A percentile compares a stretch with the other conserved stretches of the same genome.
phyloP scores from a whole-genome alignment of 495 filamentous ascomycete species.

The Trichoderma erinaceum region DNA sequence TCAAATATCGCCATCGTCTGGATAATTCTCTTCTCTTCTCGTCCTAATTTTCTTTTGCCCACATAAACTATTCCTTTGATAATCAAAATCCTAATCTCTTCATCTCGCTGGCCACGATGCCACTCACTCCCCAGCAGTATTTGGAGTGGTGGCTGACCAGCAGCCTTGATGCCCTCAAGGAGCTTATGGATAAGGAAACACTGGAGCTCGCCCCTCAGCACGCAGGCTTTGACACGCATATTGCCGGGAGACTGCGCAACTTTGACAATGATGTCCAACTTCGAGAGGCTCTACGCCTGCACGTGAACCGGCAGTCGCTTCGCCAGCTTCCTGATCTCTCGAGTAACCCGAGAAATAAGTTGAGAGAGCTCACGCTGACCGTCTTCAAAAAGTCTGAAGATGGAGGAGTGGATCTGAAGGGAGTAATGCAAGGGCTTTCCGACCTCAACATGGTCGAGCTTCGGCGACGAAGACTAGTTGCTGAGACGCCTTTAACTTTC shows the following conservation, averaged over 20 bases:
- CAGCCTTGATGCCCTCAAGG: background rate
- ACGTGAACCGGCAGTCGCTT: background rate
- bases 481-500: background rate
- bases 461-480: slow-evolving; percentile 8
- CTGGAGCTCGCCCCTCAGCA: background rate
- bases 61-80: background rate
- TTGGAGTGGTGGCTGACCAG: slow-evolving; percentile 14
- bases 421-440: background rate
- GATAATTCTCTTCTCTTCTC: background rate
- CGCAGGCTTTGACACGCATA: background rate
- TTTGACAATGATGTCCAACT: slow-evolving; percentile 11
- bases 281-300: background rate
- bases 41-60: background rate
- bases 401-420: background rate
- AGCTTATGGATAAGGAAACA: background rate
- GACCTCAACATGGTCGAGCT: slow-evolving; percentile 7
- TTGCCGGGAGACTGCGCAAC: background rate
- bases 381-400: slow-evolving; percentile 12
- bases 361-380: background rate
- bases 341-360: background rate
- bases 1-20: background rate
- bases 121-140: slow-evolving; percentile 1
- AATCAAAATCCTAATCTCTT: background rate
- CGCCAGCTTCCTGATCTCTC: background rate
- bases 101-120: background rate